Evolutionary conservation across 768 basidiomycete species (phyloP).

Genomic region (Suillus spraguei): DNA sequence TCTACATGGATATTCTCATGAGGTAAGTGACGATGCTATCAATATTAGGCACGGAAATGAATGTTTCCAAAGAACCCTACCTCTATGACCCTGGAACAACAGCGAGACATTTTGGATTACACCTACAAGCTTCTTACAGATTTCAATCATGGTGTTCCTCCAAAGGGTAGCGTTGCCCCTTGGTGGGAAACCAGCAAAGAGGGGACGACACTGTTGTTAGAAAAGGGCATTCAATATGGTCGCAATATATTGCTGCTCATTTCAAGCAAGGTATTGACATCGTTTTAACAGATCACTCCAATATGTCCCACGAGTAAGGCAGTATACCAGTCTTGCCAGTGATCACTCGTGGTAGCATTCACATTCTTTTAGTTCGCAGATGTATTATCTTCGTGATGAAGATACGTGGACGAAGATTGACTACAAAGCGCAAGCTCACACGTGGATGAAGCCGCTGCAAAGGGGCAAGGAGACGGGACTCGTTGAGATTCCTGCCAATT

Average conservation of each 20-base stretch:
- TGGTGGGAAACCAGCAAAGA: constrained; percentile 83
- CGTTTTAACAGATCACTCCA: constrained; percentile 52
- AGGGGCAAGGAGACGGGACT: constrained; percentile 66
- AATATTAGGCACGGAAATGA: not conserved
- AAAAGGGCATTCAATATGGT: constrained; percentile 79
- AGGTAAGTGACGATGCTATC: constrained; percentile 36
- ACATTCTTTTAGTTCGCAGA: constrained; percentile 47
- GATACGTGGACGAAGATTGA: constrained; percentile 78
- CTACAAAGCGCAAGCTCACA: constrained; percentile 54
- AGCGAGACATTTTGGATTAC: constrained; percentile 69
- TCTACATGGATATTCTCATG: constrained; percentile 73
- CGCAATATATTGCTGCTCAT: constrained; percentile 8
- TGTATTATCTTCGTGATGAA: constrained; percentile 67
- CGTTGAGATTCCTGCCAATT: constrained; percentile 69
- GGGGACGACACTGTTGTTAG: constrained; percentile 62
- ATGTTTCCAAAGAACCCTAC: constrained; percentile 51
- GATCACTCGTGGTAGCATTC: not conserved
- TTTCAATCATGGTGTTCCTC: constrained; percentile 62
- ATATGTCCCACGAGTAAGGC: constrained; percentile 53
- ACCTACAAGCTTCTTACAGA: constrained; percentile 65
- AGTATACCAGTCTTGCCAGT: not conserved
- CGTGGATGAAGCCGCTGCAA: constrained; percentile 76
- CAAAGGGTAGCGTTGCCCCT: constrained; percentile 69
- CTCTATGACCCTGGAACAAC: constrained; percentile 62
- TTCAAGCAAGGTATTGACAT: constrained; percentile 17